Evolutionary conservation across 371 early-diverging fungal species (phyloP).

Genomic region (Mortierella sp.): DNA sequence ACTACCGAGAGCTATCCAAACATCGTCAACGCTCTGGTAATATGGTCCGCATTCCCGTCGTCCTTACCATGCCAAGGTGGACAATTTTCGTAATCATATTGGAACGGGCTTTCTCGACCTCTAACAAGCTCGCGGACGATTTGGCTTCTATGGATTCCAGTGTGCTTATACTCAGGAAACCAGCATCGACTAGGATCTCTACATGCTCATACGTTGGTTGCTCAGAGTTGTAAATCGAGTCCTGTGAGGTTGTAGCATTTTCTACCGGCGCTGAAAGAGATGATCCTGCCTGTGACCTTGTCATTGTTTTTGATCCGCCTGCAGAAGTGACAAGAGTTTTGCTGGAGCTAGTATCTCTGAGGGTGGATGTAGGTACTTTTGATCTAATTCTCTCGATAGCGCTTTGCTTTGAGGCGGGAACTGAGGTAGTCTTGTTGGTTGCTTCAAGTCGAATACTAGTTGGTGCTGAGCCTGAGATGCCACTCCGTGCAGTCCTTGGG

Average conservation of each 20-base stretch:
- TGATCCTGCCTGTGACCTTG: background rate
- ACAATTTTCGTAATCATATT: conserved; percentile 43
- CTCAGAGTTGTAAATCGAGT: conserved; percentile 19
- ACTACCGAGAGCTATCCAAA: too few relatives aligned
- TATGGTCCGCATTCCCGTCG: too few relatives aligned
- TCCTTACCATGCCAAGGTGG: conserved; percentile 51
- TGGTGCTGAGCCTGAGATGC: too few relatives aligned
- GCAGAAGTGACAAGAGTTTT: background rate
- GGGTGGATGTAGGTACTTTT: background rate
- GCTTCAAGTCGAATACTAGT: too few relatives aligned
- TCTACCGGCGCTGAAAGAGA: background rate
- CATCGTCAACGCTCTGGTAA: too few relatives aligned
- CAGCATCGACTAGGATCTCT: conserved; percentile 33
- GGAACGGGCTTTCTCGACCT: conserved; percentile 48
- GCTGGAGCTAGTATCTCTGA: background rate
- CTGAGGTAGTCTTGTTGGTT: too few relatives aligned
- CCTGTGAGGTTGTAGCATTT: background rate
- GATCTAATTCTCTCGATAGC: background rate
- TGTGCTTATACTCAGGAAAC: conserved; percentile 26
- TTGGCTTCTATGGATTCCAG: conserved; percentile 24
- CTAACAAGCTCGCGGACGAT: conserved; percentile 11
- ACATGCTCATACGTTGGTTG: conserved; percentile 39
- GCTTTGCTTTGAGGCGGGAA: too few relatives aligned
- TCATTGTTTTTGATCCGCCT: background rate
- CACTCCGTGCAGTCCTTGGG: background rate